A percentile compares a stretch with the other conserved stretches of the same genome.
phyloP scores from a whole-genome alignment of 1,139 yeast genomes.

The Saccharomyces hybrid region DNA sequence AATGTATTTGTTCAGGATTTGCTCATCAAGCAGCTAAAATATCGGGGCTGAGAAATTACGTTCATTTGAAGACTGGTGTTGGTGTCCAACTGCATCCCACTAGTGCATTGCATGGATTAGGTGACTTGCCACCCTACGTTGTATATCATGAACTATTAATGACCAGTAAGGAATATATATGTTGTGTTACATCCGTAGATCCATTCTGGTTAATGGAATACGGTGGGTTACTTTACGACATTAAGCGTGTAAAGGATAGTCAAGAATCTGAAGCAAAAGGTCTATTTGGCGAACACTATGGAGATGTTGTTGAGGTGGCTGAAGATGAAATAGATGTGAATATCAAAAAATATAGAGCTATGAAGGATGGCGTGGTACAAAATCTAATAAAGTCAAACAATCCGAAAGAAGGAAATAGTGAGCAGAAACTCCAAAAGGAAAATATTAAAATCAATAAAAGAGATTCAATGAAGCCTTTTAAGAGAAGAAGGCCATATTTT shows the following conservation, averaged over 20 bases:
- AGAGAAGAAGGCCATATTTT: slow-evolving; percentile 22
- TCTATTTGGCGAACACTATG: slow-evolving; percentile 1
- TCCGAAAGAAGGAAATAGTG: not conserved
- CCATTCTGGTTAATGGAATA: slow-evolving; percentile 65
- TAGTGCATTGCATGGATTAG: slow-evolving; percentile 67
- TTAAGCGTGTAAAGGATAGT: slow-evolving; percentile 21
- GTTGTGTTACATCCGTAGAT: slow-evolving; percentile 60
- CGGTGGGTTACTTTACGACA: slow-evolving; percentile 63
- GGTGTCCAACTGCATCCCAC: slow-evolving; percentile 80
- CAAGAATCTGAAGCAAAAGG: not conserved
- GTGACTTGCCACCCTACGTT: slow-evolving; percentile 68
- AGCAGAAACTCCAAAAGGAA: not conserved
- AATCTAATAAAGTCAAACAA: not conserved
- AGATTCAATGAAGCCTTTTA: slow-evolving; percentile 21
- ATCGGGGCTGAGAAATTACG: slow-evolving; percentile 60
- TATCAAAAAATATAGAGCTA: slow-evolving; percentile 1
- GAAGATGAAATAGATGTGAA: slow-evolving; percentile 3
- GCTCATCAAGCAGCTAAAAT: slow-evolving; percentile 79
- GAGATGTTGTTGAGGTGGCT: not conserved
- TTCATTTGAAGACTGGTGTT: slow-evolving; percentile 67
- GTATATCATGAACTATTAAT: slow-evolving; percentile 62
- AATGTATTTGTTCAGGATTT: slow-evolving; percentile 74
- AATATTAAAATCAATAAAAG: not conserved
- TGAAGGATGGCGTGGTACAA: slow-evolving; percentile 1
- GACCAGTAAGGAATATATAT: slow-evolving; percentile 62